These are phyloP conservation scores for Macrophomina phaseolina DNA, from an alignment of 2,329 filamentous ascomycete species.

Conservation along the genomic window DNA sequence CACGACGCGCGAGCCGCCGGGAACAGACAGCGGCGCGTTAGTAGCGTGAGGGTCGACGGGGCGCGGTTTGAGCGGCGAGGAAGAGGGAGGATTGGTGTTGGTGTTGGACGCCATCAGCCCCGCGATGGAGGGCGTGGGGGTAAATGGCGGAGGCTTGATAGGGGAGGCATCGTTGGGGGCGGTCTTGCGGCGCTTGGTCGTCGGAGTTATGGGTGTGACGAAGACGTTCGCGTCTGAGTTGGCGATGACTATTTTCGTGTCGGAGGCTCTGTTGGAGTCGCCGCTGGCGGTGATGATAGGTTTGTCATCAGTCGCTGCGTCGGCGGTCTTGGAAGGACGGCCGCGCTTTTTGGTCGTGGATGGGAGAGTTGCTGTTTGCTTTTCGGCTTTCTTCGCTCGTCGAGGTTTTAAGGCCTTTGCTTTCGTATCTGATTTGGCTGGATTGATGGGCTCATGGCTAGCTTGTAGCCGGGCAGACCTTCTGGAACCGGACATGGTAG, in stretches of 20 bases:
- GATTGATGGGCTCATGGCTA: neutral
- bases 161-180: slow-evolving; percentile 37
- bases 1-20: slow-evolving; percentile 69
- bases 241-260: slow-evolving; percentile 3
- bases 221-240: slow-evolving; percentile 32
- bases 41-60: slow-evolving; percentile 68
- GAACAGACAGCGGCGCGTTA: slow-evolving; percentile 74
- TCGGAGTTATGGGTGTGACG: slow-evolving; percentile 5
- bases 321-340: slow-evolving; percentile 5
- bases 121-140: slow-evolving; percentile 53
- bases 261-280: neutral
- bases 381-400: neutral
- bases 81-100: slow-evolving; percentile 22
- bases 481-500: slow-evolving; percentile 16
- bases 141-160: slow-evolving; percentile 7
- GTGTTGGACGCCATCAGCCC: slow-evolving; percentile 49
- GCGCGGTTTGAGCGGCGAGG: slow-evolving; percentile 42
- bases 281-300: neutral
- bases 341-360: slow-evolving; percentile 14
- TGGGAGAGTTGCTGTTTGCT: neutral
- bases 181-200: neutral
- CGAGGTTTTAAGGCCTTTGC: neutral
- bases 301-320: neutral
- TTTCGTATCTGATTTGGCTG: neutral
- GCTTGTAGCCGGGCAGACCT: slow-evolving; percentile 21